phyloP scores from a whole-genome alignment of 2,329 filamentous ascomycete genomes.

The Pestalotiopsis sp. region DNA sequence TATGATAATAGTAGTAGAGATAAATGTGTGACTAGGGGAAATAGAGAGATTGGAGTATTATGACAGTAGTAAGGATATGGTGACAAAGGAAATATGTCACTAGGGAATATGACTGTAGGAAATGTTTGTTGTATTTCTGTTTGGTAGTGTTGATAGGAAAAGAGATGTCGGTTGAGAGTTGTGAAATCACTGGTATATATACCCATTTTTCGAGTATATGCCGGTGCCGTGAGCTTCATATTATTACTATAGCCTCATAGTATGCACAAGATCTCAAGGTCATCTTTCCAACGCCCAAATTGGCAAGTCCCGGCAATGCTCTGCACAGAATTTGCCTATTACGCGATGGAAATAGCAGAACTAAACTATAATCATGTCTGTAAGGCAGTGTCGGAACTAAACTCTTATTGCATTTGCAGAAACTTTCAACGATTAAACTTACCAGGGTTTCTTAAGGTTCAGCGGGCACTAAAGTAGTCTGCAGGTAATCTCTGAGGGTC shows the following conservation, averaged over 20 bases:
- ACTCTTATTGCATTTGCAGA: background rate
- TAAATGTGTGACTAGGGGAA: background rate
- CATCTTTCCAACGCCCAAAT: background rate
- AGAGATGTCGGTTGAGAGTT: background rate
- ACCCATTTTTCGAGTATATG: background rate
- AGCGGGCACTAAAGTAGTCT: background rate
- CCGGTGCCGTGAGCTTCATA: background rate
- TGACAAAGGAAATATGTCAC: background rate
- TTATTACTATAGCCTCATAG: background rate
- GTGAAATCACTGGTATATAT: background rate
- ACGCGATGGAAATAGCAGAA: background rate
- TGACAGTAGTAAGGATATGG: background rate
- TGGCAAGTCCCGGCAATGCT: background rate
- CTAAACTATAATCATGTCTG: background rate
- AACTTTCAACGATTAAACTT: background rate
- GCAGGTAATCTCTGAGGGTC: background rate
- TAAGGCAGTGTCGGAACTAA: background rate
- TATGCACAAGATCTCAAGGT: background rate
- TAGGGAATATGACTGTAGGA: background rate
- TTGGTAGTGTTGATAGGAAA: background rate
- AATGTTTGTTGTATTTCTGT: background rate
- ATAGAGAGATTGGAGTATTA: background rate
- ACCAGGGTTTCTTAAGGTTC: background rate
- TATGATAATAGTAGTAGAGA: background rate
- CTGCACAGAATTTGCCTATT: background rate